Base-by-base conservation (phyloP, 805 yeast genomes). In the Priceomyces carsonii region DNA sequence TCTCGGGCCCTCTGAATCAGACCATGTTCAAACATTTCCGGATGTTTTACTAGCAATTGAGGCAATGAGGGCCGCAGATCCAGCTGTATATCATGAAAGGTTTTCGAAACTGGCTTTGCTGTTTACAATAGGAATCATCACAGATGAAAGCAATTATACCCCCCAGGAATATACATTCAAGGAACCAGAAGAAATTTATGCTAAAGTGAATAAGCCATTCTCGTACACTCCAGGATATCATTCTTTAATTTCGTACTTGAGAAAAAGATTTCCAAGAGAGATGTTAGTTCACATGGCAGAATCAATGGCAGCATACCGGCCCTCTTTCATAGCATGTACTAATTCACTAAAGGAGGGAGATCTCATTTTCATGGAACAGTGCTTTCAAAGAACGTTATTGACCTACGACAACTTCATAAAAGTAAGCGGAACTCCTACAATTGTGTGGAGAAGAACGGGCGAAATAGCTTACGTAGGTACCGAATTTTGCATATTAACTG, bases 401-500 rank as follows among this genome's bases (percentile, higher is more conserved):
- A 96, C 95, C 42, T 91, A 89, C 57, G 90, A 88, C 41, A 85
- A 82, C 57, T 85, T 86, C 55, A 84, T 93, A 25, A 73, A 80
- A 15, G 79, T 85, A 14, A 79, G 88, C 21, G 97, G 97, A 0
- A 91, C 97, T 0, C 98, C 98, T 2, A 89, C 96, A 0, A 76
- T 91, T 15, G 91, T 89, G 3, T 91, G 98, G 98, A 70, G 99
- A 46, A 73, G 98, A 35, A 89, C 96, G 1, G 96, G 96, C 6
- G 96, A 91, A 57, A 85, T 91, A 8, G 93, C 96, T 0, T 91
- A 90, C 41, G 95, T 90, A 3, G 95, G 95, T n/a, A 85, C 85
- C 45, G 98, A 91, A 59, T 91, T 91, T 56, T 82, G 93, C 47
- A 77, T 86, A 12, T 66, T 91, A 13, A 88, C 97, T 0, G 97